Percentiles rank a stretch among this genome's conserved stretches.
These are phyloP conservation scores for Ceriops zippeliana DNA, from an alignment of 345 rosid species.

Conservation along the genomic window DNA sequence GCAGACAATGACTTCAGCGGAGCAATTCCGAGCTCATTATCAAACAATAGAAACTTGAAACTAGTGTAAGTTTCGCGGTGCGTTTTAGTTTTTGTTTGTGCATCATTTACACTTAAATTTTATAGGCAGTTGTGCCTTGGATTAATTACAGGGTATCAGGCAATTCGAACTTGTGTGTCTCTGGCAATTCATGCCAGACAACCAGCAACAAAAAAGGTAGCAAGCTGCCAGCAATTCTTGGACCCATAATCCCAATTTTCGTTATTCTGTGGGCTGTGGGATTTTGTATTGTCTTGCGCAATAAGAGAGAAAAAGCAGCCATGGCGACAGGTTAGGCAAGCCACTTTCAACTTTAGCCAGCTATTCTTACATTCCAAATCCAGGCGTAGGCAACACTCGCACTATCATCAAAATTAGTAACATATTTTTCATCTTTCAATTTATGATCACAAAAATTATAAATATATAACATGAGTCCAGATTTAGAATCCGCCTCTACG, in stretches of 20 bases:
- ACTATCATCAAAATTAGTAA: no score
- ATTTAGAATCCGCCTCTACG: no score
- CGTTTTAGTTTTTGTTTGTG: neutral
- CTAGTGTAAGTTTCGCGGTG: constrained; percentile 23
- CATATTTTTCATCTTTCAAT: no score
- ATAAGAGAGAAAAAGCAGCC: constrained; percentile 38
- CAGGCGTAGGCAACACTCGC: no score
- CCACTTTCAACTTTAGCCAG: no score
- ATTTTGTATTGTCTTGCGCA: constrained; percentile 15
- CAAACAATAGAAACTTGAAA: constrained; percentile 18
- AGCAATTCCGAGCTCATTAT: constrained; percentile 18
- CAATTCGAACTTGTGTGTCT: constrained; percentile 36
- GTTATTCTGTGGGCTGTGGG: constrained; percentile 32
- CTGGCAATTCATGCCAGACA: constrained; percentile 32
- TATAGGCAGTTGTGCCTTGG: no score
- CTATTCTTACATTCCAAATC: no score
- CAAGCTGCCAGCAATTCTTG: constrained; percentile 38
- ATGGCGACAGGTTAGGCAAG: constrained; percentile 10
- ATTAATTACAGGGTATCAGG: constrained; percentile 29
- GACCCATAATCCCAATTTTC: constrained; percentile 34
- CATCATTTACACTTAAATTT: no score
- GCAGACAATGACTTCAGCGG: constrained; percentile 20
- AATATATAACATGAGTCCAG: no score
- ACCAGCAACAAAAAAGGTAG: constrained; percentile 19
- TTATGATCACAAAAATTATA: no score